These are phyloP conservation scores for Botrytis aclada DNA, from an alignment of 2,329 filamentous ascomycete species.

Conservation along the genomic window DNA sequence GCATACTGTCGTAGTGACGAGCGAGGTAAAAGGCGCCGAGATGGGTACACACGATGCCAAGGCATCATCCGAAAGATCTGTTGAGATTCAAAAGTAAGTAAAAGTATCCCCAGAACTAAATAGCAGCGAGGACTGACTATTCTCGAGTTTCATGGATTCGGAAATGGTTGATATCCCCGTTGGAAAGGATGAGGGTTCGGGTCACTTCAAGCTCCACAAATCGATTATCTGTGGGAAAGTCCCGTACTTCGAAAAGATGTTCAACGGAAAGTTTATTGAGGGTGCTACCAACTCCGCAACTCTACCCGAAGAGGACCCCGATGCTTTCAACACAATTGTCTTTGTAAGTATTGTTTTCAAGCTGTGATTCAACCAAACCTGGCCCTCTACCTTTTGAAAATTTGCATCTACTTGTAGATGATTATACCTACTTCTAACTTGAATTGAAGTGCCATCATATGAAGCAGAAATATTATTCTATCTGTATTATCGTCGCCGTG, in stretches of 20 bases:
- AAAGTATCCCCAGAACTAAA: no score
- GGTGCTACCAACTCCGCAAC: neutral
- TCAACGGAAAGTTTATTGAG: slow-evolving; percentile 18
- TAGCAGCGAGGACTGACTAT: neutral
- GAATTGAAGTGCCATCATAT: neutral
- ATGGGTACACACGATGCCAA: neutral
- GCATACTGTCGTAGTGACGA: neutral
- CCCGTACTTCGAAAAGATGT: slow-evolving; percentile 26
- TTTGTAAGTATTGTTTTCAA: neutral
- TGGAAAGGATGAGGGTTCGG: slow-evolving; percentile 4
- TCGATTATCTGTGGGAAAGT: slow-evolving; percentile 19
- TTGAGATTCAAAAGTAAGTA: neutral
- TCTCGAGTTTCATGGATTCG: neutral
- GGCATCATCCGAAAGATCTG: neutral
- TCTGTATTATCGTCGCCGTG: no score
- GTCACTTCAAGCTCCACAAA: slow-evolving; percentile 16
- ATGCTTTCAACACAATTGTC: slow-evolving; percentile 18
- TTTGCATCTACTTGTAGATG: neutral
- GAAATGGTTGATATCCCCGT: slow-evolving; percentile 21
- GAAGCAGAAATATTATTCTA: neutral
- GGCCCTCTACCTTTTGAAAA: neutral
- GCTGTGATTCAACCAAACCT: no score
- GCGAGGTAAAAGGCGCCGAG: neutral
- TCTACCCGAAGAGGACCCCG: slow-evolving; percentile 20
- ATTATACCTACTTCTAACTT: neutral